These are phyloP conservation scores for Neurospora crassa DNA, from an alignment of 2,329 filamentous ascomycete species.

Conservation along the genomic window DNA sequence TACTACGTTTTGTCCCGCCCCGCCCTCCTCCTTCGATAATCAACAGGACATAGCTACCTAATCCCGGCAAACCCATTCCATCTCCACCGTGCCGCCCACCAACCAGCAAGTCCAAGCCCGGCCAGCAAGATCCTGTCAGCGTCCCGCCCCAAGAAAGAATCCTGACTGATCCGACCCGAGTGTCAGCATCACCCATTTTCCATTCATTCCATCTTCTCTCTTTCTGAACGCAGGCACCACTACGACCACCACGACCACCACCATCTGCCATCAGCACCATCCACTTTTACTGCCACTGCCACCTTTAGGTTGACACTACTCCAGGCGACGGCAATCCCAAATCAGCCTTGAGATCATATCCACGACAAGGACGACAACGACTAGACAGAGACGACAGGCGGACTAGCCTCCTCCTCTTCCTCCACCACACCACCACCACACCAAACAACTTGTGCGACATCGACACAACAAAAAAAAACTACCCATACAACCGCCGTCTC, in stretches of 20 bases:
- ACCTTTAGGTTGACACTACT: neutral
- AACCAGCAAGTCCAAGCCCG: neutral
- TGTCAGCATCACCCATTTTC: neutral
- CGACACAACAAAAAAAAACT: neutral
- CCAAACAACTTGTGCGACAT: neutral
- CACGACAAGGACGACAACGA: neutral
- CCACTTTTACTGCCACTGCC: neutral
- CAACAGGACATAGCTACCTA: neutral
- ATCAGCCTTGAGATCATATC: neutral
- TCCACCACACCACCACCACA: neutral
- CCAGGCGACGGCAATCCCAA: no score
- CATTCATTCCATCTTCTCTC: neutral
- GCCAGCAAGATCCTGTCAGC: neutral
- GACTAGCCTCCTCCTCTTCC: no score
- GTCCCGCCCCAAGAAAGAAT: neutral
- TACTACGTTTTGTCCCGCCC: neutral
- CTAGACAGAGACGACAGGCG: neutral
- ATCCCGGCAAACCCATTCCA: neutral
- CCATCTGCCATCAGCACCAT: neutral
- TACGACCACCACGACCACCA: neutral
- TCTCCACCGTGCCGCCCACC: neutral
- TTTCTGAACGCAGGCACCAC: neutral
- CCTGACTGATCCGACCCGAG: no score
- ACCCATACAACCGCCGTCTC: neutral
- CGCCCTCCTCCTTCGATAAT: neutral